Base-by-base conservation (phyloP, 306 rosid genomes). In the Heteromeles arbutifolia region DNA sequence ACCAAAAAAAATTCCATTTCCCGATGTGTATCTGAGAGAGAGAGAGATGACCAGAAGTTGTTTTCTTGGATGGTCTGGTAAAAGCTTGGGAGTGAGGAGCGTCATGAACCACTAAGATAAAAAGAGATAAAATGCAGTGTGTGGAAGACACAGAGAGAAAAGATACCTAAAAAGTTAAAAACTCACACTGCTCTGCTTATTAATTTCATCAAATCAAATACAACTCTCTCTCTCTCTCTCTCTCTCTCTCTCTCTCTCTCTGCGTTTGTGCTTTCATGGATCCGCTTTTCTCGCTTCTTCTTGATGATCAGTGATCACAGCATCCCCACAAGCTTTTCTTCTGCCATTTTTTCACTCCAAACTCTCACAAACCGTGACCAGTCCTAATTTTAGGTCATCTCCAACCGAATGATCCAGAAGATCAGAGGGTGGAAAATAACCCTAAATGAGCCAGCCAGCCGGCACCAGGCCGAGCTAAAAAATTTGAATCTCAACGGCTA, bases 1-100 rank as follows among this genome's bases (percentile, higher is more conserved):
- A 72, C 70, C 62, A 21, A 50, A 50, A 48, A 12, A 14, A 74
- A 26, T 73, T 78, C 75, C 85, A 67, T 37, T 91, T 89, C 88
- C 93, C 89, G 79, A 82, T 64, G 83, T 37, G 9, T 37, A 7
- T 7, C 9, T 7, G 41, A 37, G 9, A 4, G 66, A 62, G 65
- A 48, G 9, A 7, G 28, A 66, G 84, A 82, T 77, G 41, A 18
- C 54, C 69, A 62, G 34, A 43, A 83, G 90, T 77, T 8, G 68
- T 64, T 64, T 81, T 86, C 74, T 65, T 72, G 67, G 79, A 68
- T 83, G 84, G 77, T 79, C 87, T 65, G 69, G 77, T 78, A 82
- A 85, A 73, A 77, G 77, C 86, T 83, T 91, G 86, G 91, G 86
- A 93, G 97, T 89, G 96, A 90, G 98, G 96, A 90, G 98, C 84